phyloP scores from a whole-genome alignment of 805 yeast genomes.

The Ogataea degrootiae region DNA sequence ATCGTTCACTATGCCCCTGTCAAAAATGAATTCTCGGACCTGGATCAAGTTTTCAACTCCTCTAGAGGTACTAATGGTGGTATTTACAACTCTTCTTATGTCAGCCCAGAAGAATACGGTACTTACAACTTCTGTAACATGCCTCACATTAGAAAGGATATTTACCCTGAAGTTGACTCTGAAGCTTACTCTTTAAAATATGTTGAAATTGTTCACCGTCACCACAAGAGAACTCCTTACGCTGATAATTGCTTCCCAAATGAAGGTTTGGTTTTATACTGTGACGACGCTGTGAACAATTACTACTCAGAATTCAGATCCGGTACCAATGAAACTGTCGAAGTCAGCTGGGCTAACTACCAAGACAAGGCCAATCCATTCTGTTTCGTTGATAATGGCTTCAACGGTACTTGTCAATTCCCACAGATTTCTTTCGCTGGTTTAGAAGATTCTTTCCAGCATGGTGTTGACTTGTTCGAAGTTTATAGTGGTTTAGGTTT shows the following conservation, averaged over 20 bases:
- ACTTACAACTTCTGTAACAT: constrained; percentile 40
- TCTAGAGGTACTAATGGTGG: constrained; percentile 26
- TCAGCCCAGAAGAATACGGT: constrained; percentile 27
- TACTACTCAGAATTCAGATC: constrained; percentile 20
- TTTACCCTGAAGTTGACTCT: constrained; percentile 18
- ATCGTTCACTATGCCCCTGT: constrained; percentile 15
- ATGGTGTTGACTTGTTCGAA: constrained; percentile 34
- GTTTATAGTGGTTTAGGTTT: constrained; percentile 34
- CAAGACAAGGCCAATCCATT: constrained; percentile 28
- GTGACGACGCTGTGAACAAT: constrained; percentile 27
- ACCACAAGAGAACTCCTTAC: constrained; percentile 41
- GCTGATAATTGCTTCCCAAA: constrained; percentile 31
- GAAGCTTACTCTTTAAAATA: constrained; percentile 28
- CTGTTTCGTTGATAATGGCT: constrained; percentile 16
- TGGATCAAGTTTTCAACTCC: constrained; percentile 19
- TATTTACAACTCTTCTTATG: constrained; percentile 20
- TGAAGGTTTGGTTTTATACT: constrained; percentile 25
- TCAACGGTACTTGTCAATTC: constrained; percentile 32
- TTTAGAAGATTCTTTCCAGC: constrained; percentile 33
- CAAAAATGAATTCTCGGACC: constrained; percentile 14
- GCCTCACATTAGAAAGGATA: constrained; percentile 38
- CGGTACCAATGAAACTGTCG: constrained; percentile 7
- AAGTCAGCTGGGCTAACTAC: constrained; percentile 21
- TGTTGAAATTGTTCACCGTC: constrained; percentile 39
- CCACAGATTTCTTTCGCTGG: constrained; percentile 40